phyloP scores from a whole-genome alignment of 805 yeast species.

The Dipodascopsis tothii region DNA sequence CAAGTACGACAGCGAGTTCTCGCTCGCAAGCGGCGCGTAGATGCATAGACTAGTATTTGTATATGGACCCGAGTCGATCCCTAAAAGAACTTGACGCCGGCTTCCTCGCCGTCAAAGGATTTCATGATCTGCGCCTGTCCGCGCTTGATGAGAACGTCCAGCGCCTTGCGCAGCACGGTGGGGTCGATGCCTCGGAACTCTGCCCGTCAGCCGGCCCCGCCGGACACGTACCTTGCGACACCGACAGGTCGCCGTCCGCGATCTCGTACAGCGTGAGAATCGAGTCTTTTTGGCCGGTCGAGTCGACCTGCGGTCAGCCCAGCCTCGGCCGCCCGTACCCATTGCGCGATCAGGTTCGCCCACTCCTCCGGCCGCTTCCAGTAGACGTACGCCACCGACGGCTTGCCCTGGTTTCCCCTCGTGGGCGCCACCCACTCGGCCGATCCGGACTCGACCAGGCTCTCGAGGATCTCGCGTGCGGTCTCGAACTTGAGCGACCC shows the following conservation, averaged over 20 bases:
- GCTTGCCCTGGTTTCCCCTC: constrained; percentile 21
- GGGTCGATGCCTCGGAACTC: constrained; percentile 60
- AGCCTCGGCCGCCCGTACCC: constrained; percentile 34
- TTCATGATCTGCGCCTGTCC: constrained; percentile 68
- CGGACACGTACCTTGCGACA: constrained; percentile 33
- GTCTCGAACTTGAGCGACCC: constrained; percentile 50
- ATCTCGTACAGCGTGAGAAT: constrained; percentile 80
- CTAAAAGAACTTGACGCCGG: constrained; percentile 58
- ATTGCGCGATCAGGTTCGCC: constrained; percentile 54
- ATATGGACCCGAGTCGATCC: neutral
- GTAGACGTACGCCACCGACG: constrained; percentile 39
- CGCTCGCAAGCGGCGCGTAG: constrained; percentile 1
- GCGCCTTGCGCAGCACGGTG: constrained; percentile 44
- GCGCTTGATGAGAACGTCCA: constrained; percentile 53
- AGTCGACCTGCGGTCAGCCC: constrained; percentile 37
- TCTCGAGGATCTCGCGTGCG: constrained; percentile 46
- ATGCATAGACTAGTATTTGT: neutral
- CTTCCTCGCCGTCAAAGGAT: constrained; percentile 56
- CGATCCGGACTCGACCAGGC: constrained; percentile 48
- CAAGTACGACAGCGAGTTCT: constrained; percentile 16
- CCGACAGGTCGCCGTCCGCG: constrained; percentile 53
- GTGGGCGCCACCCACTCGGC: constrained; percentile 48
- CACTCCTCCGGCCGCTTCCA: constrained; percentile 68
- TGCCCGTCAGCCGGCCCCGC: too few relatives aligned
- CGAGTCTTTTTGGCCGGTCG: constrained; percentile 67